These are phyloP conservation scores for Mortierella sp. DNA, from an alignment of 371 early-diverging fungal genomes.

Conservation along the genomic window DNA sequence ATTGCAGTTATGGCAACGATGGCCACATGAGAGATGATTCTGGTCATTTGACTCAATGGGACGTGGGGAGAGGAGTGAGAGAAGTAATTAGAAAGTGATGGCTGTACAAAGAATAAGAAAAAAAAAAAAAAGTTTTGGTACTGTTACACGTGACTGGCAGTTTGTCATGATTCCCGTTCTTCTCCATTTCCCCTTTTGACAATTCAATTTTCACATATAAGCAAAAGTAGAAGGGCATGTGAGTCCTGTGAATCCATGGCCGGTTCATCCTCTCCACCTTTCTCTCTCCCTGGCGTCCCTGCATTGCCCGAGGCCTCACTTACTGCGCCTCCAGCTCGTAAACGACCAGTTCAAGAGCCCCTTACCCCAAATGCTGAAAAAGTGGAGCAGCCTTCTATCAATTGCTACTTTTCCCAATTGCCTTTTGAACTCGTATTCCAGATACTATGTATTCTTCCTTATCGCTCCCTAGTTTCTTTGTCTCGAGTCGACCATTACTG, in stretches of 20 bases:
- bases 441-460: conserved; percentile 30
- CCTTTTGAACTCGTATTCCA: conserved; percentile 40
- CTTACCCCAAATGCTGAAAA: background rate
- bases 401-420: conserved; percentile 22
- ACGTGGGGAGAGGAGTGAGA: background rate
- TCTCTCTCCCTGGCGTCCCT: background rate
- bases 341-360: background rate
- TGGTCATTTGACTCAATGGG: conserved; percentile 6
- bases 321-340: background rate
- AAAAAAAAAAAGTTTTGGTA: background rate
- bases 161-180: no score
- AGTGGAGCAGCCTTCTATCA: background rate
- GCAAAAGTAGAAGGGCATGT: background rate
- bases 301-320: background rate
- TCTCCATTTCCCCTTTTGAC: background rate
- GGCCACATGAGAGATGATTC: conserved; percentile 18
- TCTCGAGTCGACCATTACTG: conserved; percentile 43
- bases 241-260: conserved; percentile 3
- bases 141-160: background rate
- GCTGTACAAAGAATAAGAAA: background rate
- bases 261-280: background rate
- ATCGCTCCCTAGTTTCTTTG: conserved; percentile 33
- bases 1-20: conserved; percentile 4
- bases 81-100: background rate
- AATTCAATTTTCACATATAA: background rate